A percentile compares a stretch with the other conserved stretches of the same genome.
Evolutionary conservation across 306 rosid species (phyloP).

Genomic region (Quercus cerris): DNA sequence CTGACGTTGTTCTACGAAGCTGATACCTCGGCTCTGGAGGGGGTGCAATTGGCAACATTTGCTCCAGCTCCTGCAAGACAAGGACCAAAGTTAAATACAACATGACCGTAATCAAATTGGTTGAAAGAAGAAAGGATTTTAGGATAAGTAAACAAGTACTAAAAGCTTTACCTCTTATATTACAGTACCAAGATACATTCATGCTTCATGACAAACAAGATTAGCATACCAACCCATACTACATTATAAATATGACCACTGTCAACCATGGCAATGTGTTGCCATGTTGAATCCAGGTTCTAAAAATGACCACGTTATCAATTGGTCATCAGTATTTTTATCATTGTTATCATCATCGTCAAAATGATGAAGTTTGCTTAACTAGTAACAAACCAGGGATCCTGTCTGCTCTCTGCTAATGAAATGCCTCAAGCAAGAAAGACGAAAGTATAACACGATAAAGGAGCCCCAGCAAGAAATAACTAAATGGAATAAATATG

Average conservation of each 20-base stretch:
- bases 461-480: too few species aligned
- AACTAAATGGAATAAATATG: too few species aligned
- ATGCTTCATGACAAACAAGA: neutral
- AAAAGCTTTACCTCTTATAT: neutral
- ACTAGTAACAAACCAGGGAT: too few species aligned
- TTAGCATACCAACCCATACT: neutral
- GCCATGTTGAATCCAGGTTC: too few species aligned
- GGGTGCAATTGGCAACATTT: conserved; percentile 58
- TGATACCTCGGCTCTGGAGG: conserved; percentile 86
- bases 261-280: neutral
- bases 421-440: too few species aligned
- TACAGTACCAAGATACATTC: neutral
- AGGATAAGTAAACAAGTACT: neutral
- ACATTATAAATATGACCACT: too few species aligned
- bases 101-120: neutral
- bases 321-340: too few species aligned
- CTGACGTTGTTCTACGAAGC: conserved; percentile 84
- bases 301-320: too few species aligned
- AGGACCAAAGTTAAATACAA: neutral
- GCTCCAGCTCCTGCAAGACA: conserved; percentile 75
- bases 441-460: too few species aligned
- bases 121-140: neutral
- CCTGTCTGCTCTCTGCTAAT: too few species aligned
- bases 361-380: too few species aligned
- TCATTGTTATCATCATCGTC: too few species aligned